Percentiles rank a stretch among this genome's conserved stretches.
Conservation (phyloP, 192 early-diverging fungal species). For the Chytriomyces sp. region DNA sequence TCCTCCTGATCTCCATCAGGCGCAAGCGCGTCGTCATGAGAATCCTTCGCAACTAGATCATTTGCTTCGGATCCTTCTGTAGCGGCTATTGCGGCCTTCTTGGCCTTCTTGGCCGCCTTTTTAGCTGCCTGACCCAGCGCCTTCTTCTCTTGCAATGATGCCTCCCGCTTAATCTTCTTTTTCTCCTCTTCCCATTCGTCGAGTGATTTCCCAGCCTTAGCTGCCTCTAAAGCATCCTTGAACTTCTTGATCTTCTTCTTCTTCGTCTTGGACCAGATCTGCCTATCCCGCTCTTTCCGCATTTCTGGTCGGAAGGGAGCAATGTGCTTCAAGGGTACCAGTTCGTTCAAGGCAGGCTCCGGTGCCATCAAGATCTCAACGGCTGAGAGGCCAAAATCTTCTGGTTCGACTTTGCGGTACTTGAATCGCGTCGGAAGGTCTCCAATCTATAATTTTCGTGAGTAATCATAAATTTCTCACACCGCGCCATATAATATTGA, state of each 20-base stretch:
- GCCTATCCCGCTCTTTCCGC: conserved; percentile 44
- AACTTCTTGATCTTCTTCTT: conserved; percentile 26
- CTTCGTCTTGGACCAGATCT: conserved; percentile 45
- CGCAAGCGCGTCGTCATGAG: not conserved
- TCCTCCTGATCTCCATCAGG: not conserved
- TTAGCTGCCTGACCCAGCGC: conserved; percentile 4
- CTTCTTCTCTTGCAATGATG: conserved; percentile 18
- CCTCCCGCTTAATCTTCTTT: conserved; percentile 26
- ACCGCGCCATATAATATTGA: not conserved
- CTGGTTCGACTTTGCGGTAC: conserved; percentile 81
- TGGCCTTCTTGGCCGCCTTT: conserved; percentile 1
- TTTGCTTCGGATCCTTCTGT: not conserved
- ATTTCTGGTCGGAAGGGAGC: conserved; percentile 69
- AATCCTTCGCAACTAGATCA: not conserved
- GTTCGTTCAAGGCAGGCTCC: conserved; percentile 84
- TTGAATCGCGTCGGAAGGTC: conserved; percentile 88
- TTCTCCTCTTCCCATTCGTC: conserved; percentile 31
- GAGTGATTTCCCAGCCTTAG: conserved; percentile 18
- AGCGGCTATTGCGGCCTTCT: not conserved
- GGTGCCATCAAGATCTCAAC: conserved; percentile 91
- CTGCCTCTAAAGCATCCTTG: conserved; percentile 27
- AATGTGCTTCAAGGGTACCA: conserved; percentile 81
- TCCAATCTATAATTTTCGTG: conserved; percentile 53
- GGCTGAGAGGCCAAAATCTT: conserved; percentile 75
- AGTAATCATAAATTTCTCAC: not conserved